phyloP scores from a whole-genome alignment of 139 green algal species.

The Astrephomene gubernaculifera region DNA sequence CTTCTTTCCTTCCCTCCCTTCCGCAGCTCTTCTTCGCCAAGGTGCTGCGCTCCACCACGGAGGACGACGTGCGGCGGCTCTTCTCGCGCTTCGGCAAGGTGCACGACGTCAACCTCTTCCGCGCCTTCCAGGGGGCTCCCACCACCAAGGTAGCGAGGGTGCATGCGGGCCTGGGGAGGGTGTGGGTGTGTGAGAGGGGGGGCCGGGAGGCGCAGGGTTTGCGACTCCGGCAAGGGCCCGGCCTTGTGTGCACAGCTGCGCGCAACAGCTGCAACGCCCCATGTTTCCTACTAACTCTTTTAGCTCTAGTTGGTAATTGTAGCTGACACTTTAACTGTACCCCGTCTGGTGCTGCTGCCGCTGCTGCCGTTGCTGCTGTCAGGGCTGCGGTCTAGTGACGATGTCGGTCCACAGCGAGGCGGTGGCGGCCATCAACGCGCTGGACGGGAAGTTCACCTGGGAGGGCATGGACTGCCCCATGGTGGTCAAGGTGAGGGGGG shows the following conservation, averaged over 20 bases:
- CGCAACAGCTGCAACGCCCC: no score
- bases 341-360: no score
- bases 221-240: no score
- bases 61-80: slow-evolving; percentile 65
- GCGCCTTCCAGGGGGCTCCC: slow-evolving; percentile 65
- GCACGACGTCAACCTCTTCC: slow-evolving; percentile 73
- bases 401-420: slow-evolving; percentile 65
- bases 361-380: no score
- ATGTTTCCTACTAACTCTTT: no score
- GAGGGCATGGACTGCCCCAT: slow-evolving; percentile 69
- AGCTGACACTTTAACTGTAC: no score
- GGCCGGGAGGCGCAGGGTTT: no score
- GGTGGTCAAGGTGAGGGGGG: slow-evolving; percentile 63
- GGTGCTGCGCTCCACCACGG: slow-evolving; percentile 62
- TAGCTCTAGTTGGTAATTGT: no score
- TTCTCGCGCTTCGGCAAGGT: slow-evolving; percentile 65
- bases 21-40: slow-evolving; percentile 74
- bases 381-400: slow-evolving; percentile 73
- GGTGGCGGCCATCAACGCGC: slow-evolving; percentile 55
- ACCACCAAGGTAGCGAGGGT: slow-evolving; percentile 63
- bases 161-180: no score
- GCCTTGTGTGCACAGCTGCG: no score
- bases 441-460: slow-evolving; percentile 57
- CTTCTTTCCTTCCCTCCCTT: not conserved
- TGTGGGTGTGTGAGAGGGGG: no score